phyloP scores from a whole-genome alignment of 2,329 filamentous ascomycete genomes.

The Fusarium citri region DNA sequence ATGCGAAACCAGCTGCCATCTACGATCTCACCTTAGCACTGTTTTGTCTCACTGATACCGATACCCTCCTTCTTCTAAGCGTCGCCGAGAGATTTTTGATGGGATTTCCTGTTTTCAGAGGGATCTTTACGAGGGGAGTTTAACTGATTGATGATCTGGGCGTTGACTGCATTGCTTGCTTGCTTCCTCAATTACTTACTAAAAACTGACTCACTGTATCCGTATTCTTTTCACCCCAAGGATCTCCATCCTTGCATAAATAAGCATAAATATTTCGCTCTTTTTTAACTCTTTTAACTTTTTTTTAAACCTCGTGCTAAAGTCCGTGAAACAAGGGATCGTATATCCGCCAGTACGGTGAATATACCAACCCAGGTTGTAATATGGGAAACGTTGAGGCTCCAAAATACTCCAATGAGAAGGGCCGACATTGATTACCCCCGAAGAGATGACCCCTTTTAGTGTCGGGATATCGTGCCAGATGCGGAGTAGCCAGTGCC shows the following conservation, averaged over 20 bases:
- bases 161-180: constrained; percentile 23
- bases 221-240: constrained; percentile 11
- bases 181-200: constrained; percentile 9
- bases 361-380: constrained; percentile 14
- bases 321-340: background rate
- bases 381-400: constrained; percentile 8
- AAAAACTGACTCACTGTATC: constrained; percentile 18
- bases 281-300: background rate
- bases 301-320: background rate
- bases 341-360: constrained; percentile 8
- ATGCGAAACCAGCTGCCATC: constrained; percentile 18
- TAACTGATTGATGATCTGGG: constrained; percentile 17
- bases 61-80: constrained; percentile 33
- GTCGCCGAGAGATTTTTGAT: constrained; percentile 7
- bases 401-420: constrained; percentile 21
- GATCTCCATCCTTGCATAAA: constrained; percentile 25
- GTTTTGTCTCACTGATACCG: constrained; percentile 36
- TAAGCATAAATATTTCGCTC: constrained; percentile 26
- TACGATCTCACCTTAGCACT: constrained; percentile 10
- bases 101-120: background rate
- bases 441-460: background rate
- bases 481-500: constrained; percentile 11
- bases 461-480: constrained; percentile 11
- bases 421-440: constrained; percentile 3
- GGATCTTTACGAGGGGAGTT: constrained; percentile 29